Conservation (phyloP, 225 moss, liverwort and hornwort species). For the Anthoceros angustus region DNA sequence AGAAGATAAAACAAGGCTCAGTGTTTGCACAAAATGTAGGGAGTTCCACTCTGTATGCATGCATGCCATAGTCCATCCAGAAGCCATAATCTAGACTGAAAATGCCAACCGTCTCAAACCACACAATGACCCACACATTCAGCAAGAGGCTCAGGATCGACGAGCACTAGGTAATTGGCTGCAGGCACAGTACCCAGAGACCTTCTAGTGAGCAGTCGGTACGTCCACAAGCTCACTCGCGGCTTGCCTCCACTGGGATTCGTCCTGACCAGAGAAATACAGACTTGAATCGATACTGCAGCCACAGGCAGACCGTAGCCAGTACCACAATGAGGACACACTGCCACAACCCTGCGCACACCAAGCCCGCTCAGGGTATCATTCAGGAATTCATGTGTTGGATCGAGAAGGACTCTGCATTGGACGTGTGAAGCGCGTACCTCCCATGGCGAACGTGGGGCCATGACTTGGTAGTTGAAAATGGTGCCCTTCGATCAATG, state of each 20-base stretch:
- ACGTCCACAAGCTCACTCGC: not conserved
- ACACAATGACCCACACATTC: not conserved
- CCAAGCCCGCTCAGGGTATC: not conserved
- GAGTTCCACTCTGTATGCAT: not conserved
- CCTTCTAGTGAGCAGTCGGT: not conserved
- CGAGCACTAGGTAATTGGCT: not conserved
- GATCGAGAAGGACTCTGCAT: not conserved
- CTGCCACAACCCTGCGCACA: not conserved
- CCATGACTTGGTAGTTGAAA: not conserved
- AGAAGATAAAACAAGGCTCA: not conserved
- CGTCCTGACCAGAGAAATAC: not conserved
- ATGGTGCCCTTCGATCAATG: not conserved
- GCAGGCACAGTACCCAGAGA: not conserved
- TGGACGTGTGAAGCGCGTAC: too few species aligned
- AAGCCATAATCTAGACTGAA: not conserved
- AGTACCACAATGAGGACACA: not conserved
- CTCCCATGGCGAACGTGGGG: not conserved
- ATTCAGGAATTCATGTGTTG: not conserved
- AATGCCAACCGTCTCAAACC: not conserved
- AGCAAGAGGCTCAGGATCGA: not conserved
- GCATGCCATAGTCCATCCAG: not conserved
- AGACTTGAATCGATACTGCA: not conserved
- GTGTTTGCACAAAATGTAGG: not conserved
- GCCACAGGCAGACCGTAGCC: not conserved
- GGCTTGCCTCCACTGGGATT: not conserved